Percentiles rank a stretch among this genome's conserved stretches.
phyloP scores from a whole-genome alignment of 2,329 filamentous ascomycete genomes.

The Ceratocystis huliohia region DNA sequence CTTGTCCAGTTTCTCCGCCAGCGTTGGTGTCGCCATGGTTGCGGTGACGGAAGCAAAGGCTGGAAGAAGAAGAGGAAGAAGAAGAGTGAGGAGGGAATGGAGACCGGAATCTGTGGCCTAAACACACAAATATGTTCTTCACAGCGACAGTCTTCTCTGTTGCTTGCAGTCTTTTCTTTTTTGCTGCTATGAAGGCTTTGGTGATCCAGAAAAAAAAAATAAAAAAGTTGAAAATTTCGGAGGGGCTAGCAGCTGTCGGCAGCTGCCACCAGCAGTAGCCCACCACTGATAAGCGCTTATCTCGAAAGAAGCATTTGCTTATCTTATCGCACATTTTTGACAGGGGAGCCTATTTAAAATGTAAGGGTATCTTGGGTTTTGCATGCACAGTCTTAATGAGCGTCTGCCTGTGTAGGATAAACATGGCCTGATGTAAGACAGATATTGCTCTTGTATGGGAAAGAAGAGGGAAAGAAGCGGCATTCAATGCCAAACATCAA shows the following conservation, averaged over 20 bases:
- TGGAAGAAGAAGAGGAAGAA: conserved; percentile 13
- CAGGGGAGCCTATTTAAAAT: not conserved
- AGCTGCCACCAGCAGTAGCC: not conserved
- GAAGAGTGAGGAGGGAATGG: not conserved
- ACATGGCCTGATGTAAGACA: no score
- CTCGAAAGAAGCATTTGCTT: not conserved
- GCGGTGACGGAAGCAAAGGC: conserved; percentile 12
- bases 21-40: conserved; percentile 37
- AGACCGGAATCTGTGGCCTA: not conserved
- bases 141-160: not conserved
- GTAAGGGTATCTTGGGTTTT: not conserved
- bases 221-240: conserved; percentile 20
- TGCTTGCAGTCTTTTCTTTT: conserved; percentile 3
- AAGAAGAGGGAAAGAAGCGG: no score
- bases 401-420: no score
- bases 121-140: conserved; percentile 5
- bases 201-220: conserved; percentile 6
- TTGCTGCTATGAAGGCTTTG: conserved; percentile 9
- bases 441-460: no score
- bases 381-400: no score
- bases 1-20: conserved; percentile 90
- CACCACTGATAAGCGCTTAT: conserved; percentile 15
- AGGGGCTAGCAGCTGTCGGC: conserved; percentile 6
- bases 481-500: no score
- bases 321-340: conserved; percentile 19